Percentiles rank a stretch among this genome's conserved stretches.
These are phyloP conservation scores for Fusarium buxicola DNA, from an alignment of 2,329 filamentous ascomycete genomes.

Conservation along the genomic window DNA sequence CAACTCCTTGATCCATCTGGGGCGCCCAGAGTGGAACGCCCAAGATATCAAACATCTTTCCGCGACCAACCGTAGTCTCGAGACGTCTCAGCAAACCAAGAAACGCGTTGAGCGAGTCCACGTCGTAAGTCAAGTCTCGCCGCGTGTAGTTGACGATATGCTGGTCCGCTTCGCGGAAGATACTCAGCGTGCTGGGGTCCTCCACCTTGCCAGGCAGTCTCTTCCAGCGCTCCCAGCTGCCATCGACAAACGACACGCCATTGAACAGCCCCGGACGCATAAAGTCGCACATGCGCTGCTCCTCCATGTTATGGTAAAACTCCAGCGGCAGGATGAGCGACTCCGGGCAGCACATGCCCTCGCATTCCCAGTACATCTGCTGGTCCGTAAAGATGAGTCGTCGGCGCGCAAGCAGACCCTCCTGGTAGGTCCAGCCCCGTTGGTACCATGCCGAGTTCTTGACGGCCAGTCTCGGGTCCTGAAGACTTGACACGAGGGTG, in stretches of 20 bases:
- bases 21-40: constrained; percentile 51
- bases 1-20: constrained; percentile 17
- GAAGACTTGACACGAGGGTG: constrained; percentile 50
- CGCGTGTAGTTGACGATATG: constrained; percentile 50
- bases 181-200: constrained; percentile 50
- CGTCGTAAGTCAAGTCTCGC: constrained; percentile 46
- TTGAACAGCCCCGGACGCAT: constrained; percentile 52
- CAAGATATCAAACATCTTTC: constrained; percentile 47
- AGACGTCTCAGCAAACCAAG: constrained; percentile 48
- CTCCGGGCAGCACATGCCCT: constrained; percentile 53
- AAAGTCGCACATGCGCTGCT: constrained; percentile 52
- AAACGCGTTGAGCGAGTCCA: constrained; percentile 51
- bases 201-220: constrained; percentile 44
- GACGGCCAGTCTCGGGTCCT: constrained; percentile 47
- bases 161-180: constrained; percentile 51
- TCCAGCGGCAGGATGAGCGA: constrained; percentile 48
- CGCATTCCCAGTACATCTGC: constrained; percentile 56
- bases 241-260: constrained; percentile 50
- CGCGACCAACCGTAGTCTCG: constrained; percentile 47
- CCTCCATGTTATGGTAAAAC: constrained; percentile 48
- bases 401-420: constrained; percentile 52
- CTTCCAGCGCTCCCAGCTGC: constrained; percentile 53
- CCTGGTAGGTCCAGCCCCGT: constrained; percentile 56
- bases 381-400: constrained; percentile 54
- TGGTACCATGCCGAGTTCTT: constrained; percentile 51